These are phyloP conservation scores for Tolypocladium sp. DNA, from an alignment of 2,329 filamentous ascomycete species.

Conservation along the genomic window DNA sequence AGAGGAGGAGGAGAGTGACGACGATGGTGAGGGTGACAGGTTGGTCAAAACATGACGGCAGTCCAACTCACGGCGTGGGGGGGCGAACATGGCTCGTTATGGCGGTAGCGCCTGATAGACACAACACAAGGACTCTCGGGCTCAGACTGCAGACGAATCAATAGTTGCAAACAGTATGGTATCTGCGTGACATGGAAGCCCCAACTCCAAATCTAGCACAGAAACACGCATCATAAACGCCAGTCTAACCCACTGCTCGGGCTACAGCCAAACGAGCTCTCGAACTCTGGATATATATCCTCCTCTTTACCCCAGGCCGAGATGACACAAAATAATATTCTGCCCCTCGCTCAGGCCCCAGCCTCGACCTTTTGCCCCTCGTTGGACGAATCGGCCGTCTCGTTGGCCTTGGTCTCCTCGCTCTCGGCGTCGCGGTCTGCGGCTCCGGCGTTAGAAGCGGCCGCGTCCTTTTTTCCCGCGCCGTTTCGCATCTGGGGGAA, in stretches of 20 bases:
- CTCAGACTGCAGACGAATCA: background rate
- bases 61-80: background rate
- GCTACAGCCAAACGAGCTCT: background rate
- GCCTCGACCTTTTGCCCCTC: constrained; percentile 10
- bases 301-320: background rate
- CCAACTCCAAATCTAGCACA: background rate
- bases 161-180: background rate
- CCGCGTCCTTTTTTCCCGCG: constrained; percentile 11
- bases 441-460: constrained; percentile 1
- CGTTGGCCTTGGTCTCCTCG: constrained; percentile 10
- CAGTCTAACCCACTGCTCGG: background rate
- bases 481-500: constrained; percentile 43
- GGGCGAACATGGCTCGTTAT: constrained; percentile 2
- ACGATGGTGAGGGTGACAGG: constrained; percentile 34
- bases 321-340: background rate
- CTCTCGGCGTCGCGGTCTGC: background rate
- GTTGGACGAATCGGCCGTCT: constrained; percentile 15
- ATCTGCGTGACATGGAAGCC: background rate
- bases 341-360: constrained; percentile 8
- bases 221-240: background rate
- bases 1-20: constrained; percentile 38
- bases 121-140: background rate
- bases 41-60: constrained; percentile 27
- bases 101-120: constrained; percentile 3
- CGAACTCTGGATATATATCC: background rate